Evolutionary conservation across 2,329 filamentous ascomycete genomes (phyloP), one percentile per base, ranked within the genome.

Genomic region (Aspergillus fructus): DNA sequence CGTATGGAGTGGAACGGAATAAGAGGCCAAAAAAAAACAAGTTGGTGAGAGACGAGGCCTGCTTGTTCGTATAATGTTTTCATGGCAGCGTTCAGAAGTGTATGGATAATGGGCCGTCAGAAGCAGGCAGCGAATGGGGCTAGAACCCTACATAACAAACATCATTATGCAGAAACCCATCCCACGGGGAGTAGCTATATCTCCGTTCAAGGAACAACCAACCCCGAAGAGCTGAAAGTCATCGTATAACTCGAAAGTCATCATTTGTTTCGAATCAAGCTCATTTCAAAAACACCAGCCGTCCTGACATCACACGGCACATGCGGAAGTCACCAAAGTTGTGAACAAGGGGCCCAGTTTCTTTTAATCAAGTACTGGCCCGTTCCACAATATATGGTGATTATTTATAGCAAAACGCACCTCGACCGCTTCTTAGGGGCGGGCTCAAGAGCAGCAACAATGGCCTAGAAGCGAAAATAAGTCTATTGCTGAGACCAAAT

Each of bases 371-470:
- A 24, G 49, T 53, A 55, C 55, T 47, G 47, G 53, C 59, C 59
- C 59, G 55, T 51, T 55, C 52, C 52, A 49, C 40, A 56, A 30
- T 48, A 52, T 39, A 40, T 30, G 23, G 15, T 42, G 39, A 23
- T 57, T 47, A 27, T 48, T 79, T 79, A 93, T 72, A 92, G 83
- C 73, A 93, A 76, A 64, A 85, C 79, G 76, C 89, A 93, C 74
- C 84, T 88, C 75, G 84, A 82, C 78, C 85, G 88, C 81, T 91
- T 92, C 83, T 93, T 94, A 54, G 88, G 87, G 59, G 86, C 83
- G 43, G 93, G 93, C 78, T 97, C 93, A 63, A 97, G 82, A 42
- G 93, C 93, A 62, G 93, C 93, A 64, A 97, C 93, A 69, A 97
- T 97, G 27, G 93, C 93, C 93, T 96, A 39, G 30, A 49, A 17